Conservation (phyloP, 1,284 basidiomycete species). For the Pascua sp. region DNA sequence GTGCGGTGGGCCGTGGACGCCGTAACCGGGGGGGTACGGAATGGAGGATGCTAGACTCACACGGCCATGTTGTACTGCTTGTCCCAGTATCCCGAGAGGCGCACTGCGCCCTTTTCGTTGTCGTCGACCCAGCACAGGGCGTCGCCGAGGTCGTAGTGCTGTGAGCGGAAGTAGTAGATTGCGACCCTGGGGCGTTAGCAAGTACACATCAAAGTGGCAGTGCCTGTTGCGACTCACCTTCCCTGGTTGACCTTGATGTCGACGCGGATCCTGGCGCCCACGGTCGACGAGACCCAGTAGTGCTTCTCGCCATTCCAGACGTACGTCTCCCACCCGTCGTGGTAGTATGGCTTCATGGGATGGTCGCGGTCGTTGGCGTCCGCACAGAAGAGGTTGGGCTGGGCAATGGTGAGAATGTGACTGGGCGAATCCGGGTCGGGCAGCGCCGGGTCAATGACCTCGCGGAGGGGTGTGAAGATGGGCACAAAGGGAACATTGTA, state of each 20-base stretch:
- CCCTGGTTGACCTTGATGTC: constrained; percentile 44
- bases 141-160: constrained; percentile 48
- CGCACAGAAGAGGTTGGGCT: constrained; percentile 46
- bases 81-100: constrained; percentile 45
- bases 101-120: constrained; percentile 42
- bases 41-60: constrained; percentile 22
- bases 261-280: constrained; percentile 44
- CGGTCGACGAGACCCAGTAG: constrained; percentile 41
- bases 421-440: constrained; percentile 29
- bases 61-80: constrained; percentile 45
- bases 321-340: constrained; percentile 43
- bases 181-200: constrained; percentile 34
- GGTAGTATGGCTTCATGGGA: constrained; percentile 38
- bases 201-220: background rate
- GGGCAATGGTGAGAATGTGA: constrained; percentile 34
- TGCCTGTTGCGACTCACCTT: constrained; percentile 26
- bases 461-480: constrained; percentile 40
- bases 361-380: constrained; percentile 45
- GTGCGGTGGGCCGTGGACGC: background rate
- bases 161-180: constrained; percentile 48
- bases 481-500: constrained; percentile 37
- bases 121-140: constrained; percentile 51
- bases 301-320: constrained; percentile 49
- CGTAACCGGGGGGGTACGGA: too few relatives aligned
- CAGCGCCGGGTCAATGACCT: constrained; percentile 32